These are phyloP conservation scores for Malus fusca DNA, from an alignment of 306 rosid genomes.

Conservation along the genomic window DNA sequence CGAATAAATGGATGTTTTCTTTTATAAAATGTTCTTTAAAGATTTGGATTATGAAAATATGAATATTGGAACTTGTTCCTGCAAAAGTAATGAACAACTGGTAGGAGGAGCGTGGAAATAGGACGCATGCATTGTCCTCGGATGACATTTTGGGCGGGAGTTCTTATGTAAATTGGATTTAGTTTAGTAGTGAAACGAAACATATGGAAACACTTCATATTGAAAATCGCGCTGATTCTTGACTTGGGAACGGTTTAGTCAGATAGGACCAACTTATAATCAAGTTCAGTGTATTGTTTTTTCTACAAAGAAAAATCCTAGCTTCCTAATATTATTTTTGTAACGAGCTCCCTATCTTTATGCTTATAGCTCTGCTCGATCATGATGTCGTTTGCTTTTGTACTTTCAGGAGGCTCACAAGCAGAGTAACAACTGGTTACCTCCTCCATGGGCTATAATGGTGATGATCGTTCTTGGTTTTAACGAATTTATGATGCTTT, in stretches of 20 bases:
- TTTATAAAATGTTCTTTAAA: neutral
- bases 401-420: constrained; percentile 73
- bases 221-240: neutral
- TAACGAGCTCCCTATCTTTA: neutral
- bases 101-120: neutral
- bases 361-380: neutral
- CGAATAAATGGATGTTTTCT: neutral
- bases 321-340: too few relatives aligned
- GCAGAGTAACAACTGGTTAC: constrained; percentile 61
- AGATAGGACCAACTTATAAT: neutral
- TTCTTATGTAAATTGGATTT: neutral
- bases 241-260: neutral
- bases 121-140: neutral
- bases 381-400: neutral
- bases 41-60: neutral
- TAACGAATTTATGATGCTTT: constrained; percentile 68
- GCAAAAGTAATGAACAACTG: neutral
- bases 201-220: too few relatives aligned
- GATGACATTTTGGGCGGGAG: neutral
- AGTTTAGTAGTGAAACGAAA: neutral
- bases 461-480: constrained; percentile 69
- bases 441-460: constrained; percentile 39
- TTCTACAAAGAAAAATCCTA: neutral
- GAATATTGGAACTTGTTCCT: neutral
- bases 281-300: neutral